phyloP scores from a whole-genome alignment of 2,329 filamentous ascomycete genomes.

The Tolypocladium paradoxum region DNA sequence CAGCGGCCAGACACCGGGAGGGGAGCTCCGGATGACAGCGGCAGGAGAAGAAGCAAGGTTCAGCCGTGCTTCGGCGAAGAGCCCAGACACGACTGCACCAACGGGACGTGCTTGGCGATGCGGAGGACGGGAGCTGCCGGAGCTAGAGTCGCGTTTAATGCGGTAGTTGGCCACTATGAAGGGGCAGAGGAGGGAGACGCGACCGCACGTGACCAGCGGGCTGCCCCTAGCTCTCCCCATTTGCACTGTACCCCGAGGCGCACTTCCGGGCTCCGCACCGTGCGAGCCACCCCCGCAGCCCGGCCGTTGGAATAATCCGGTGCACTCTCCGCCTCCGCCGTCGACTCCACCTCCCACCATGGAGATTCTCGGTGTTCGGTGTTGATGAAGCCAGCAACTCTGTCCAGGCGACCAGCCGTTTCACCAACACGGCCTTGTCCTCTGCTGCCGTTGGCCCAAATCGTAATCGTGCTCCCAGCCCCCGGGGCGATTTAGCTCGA shows the following conservation, averaged over 20 bases:
- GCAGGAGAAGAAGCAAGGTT: not conserved
- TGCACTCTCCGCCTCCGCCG: not conserved
- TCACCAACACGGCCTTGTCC: not conserved
- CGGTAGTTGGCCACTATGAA: not conserved
- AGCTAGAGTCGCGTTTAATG: not conserved
- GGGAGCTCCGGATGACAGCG: not conserved
- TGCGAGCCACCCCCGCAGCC: not conserved
- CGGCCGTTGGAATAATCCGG: not conserved
- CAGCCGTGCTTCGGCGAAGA: not conserved
- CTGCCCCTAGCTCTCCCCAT: not conserved
- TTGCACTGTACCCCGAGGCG: not conserved
- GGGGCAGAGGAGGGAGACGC: not conserved
- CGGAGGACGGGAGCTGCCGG: not conserved
- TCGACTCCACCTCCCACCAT: conserved; percentile 4
- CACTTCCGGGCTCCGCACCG: not conserved
- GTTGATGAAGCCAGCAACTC: conserved; percentile 13
- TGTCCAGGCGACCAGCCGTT: not conserved
- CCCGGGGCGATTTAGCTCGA: conserved; percentile 4
- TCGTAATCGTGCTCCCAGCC: not conserved
- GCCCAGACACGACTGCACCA: not conserved
- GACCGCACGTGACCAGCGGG: not conserved
- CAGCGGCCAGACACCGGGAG: not conserved
- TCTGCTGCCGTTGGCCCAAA: not conserved
- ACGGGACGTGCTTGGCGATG: not conserved
- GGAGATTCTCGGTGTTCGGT: conserved; percentile 25